These are phyloP conservation scores for Globisporangium nunn DNA, from an alignment of 352 stramenopile species.

Conservation along the genomic window DNA sequence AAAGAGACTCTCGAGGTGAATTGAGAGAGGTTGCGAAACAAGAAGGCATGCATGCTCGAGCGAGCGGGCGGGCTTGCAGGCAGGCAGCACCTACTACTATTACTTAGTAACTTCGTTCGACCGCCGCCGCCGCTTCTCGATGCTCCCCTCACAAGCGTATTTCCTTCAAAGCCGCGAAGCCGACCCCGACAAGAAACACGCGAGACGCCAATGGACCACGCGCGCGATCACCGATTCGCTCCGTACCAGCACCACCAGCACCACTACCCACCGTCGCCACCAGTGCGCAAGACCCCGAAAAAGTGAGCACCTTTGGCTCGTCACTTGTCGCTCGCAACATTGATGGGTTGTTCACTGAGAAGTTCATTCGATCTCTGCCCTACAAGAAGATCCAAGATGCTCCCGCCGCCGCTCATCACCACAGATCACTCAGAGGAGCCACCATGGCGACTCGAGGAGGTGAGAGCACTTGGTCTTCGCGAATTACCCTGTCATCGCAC, in stretches of 20 bases:
- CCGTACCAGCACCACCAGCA: constrained; percentile 7
- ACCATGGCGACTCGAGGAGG: neutral
- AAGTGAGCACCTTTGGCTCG: constrained; percentile 4
- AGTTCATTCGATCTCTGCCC: neutral
- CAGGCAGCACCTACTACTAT: neutral
- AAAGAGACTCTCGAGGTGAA: neutral
- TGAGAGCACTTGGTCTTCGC: neutral
- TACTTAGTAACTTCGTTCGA: neutral
- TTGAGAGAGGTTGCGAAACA: neutral
- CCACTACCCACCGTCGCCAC: neutral
- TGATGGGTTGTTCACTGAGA: constrained; percentile 2
- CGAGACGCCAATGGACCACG: constrained; percentile 6
- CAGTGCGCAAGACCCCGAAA: neutral
- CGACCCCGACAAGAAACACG: constrained; percentile 3
- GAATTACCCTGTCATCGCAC: neutral
- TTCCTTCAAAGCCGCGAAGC: constrained; percentile 11
- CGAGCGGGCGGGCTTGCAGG: neutral
- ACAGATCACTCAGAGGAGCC: neutral
- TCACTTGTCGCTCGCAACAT: neutral
- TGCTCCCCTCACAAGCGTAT: constrained; percentile 12
- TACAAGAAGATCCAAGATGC: neutral
- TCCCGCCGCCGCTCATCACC: neutral
- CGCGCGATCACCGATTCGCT: constrained; percentile 6
- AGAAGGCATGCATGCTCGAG: neutral
- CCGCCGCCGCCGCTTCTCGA: constrained; percentile 5